These are phyloP conservation scores for Cutaneotrichosporon cutaneum DNA, from an alignment of 1,284 basidiomycete species.

Conservation along the genomic window DNA sequence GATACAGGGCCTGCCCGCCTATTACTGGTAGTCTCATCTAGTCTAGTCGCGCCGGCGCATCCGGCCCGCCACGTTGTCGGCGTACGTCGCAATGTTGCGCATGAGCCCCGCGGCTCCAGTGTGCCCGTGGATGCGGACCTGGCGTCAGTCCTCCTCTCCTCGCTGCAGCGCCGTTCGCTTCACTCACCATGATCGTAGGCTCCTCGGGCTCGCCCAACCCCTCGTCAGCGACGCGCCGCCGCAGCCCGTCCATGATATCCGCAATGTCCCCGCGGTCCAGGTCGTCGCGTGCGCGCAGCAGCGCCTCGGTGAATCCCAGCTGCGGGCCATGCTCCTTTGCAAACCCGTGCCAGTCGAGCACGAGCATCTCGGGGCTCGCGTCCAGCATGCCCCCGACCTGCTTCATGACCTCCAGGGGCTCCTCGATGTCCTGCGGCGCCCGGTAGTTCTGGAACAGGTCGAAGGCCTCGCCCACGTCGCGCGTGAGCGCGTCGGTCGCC, in stretches of 20 bases:
- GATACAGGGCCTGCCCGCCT: slow-evolving; percentile 1
- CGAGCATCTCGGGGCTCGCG: slow-evolving; percentile 87
- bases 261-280: slow-evolving; percentile 80
- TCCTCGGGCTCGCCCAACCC: slow-evolving; percentile 67
- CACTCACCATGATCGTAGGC: slow-evolving; percentile 60
- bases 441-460: slow-evolving; percentile 80
- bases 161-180: no score
- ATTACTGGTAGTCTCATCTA: not conserved
- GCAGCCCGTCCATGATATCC: slow-evolving; percentile 92
- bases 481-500: slow-evolving; percentile 75
- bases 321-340: slow-evolving; percentile 95
- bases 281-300: slow-evolving; percentile 88
- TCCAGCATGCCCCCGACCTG: slow-evolving; percentile 79
- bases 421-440: slow-evolving; percentile 73
- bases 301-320: slow-evolving; percentile 80
- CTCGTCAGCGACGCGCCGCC: slow-evolving; percentile 87
- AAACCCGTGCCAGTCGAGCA: slow-evolving; percentile 93
- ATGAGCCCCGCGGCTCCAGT: slow-evolving; percentile 34
- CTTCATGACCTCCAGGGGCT: slow-evolving; percentile 82
- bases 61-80: slow-evolving; percentile 17
- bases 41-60: slow-evolving; percentile 1
- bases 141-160: no score
- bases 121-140: slow-evolving; percentile 44
- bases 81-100: slow-evolving; percentile 40
- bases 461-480: slow-evolving; percentile 75